These are phyloP conservation scores for Colletotrichum scovillei DNA, from an alignment of 2,329 filamentous ascomycete species.

Conservation along the genomic window DNA sequence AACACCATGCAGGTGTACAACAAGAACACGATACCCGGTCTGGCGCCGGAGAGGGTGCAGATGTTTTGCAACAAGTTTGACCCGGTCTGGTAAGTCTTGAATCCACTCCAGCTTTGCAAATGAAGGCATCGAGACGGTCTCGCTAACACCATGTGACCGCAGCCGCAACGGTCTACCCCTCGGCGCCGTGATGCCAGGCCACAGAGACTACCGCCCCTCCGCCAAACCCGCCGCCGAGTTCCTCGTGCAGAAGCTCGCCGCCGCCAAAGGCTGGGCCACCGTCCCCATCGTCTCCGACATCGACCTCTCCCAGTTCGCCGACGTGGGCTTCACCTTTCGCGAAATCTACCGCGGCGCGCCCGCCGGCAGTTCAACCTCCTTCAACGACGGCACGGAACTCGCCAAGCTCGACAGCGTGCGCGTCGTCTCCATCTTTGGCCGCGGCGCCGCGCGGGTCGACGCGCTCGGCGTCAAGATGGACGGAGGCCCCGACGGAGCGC, in stretches of 20 bases:
- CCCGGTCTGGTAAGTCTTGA: not conserved
- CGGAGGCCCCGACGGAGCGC: not conserved
- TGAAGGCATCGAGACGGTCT: not conserved
- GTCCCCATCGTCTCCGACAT: not conserved
- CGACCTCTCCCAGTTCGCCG: not conserved
- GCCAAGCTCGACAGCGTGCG: not conserved
- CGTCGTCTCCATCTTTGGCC: not conserved
- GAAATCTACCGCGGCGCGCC: not conserved
- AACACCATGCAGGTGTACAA: not conserved
- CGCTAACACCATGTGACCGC: not conserved
- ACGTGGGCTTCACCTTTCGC: not conserved
- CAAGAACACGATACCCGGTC: not conserved
- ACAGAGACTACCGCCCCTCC: not conserved
- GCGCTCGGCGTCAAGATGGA: not conserved
- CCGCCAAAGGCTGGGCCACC: not conserved
- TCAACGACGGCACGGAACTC: not conserved
- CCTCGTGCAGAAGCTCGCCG: not conserved
- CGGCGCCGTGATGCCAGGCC: not conserved
- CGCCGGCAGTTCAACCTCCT: not conserved
- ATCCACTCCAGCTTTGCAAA: accelerated
- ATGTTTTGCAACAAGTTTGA: not conserved
- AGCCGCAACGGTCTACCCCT: not conserved
- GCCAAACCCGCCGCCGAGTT: not conserved
- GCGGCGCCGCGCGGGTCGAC: not conserved
- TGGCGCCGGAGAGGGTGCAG: not conserved